Base-by-base conservation (phyloP, 257 asterid species). In the Jacaranda copaia region DNA sequence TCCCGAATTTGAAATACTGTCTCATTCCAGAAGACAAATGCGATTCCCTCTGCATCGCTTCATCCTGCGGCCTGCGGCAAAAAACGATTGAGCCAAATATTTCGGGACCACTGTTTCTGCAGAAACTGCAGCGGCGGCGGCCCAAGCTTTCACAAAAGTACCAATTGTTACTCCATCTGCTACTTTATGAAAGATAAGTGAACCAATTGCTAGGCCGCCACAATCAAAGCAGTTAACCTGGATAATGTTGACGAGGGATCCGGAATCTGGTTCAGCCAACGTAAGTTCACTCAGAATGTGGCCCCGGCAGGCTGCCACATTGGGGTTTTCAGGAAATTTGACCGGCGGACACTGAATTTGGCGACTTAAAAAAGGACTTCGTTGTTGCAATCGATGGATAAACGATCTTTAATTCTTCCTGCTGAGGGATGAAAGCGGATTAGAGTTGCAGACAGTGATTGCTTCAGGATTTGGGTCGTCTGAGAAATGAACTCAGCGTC, bases 351-450 rank as follows among this genome's bases (percentile, higher is more conserved):
- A 1, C n/a, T 9, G 78, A 83, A 77, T 32, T 70, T 78, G 8
- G 76, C 71, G 4, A 84, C 83, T 4, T 57, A 77, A 42, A 87
- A 81, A 0, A 67, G 83, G 45, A 76, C 39, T 0, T 83, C 73
- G 73, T 85, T 88, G 66, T 80, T 77, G 85, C 88, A 85, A 35
- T 81, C 81, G 51, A 87, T 20, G 51, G 88, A 85, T 49, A 79
- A 51, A 0, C 36, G 7, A 63, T 83, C 85, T n/a, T 76, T 79
- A 82, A 81, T n/a, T 52, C 84, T 39, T 1, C 92, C 92, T 0
- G 89, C 91, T 1, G 85, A 75, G 35, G 92, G 89, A 49, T 85
- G 81, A 55, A 73, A 87, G 38, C 40, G 84, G 1, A 85, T 70
- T 7, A 87, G 76, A 2, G 85, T 80, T 4, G 38, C 7, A 2